Evolutionary conservation across 1,139 yeast species (phyloP).

Genomic region (Magnusiomyces clavatus): DNA sequence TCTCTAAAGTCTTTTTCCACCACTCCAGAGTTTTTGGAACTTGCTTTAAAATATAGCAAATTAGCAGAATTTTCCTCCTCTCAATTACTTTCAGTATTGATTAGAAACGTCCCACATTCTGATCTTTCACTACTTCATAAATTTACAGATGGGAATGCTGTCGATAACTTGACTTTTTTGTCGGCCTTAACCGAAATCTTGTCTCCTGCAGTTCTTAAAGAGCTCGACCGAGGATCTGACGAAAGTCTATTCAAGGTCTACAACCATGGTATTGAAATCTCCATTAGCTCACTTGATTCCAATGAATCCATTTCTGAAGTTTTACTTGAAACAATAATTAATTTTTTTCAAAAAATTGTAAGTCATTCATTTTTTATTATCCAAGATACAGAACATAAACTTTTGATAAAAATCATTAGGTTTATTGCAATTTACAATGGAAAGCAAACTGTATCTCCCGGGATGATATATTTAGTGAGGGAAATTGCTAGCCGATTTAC

Average conservation of each 20-base stretch:
- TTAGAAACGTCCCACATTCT: slow-evolving; percentile 8
- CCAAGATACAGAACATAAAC: not conserved
- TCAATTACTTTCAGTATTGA: slow-evolving; percentile 9
- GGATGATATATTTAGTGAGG: slow-evolving; percentile 1
- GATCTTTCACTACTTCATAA: slow-evolving; percentile 9
- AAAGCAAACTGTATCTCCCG: not conserved
- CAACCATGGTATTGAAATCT: not conserved
- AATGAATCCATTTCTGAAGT: slow-evolving; percentile 3
- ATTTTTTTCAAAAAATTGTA: slow-evolving; percentile 1
- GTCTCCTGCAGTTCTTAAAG: not conserved
- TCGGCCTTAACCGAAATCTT: slow-evolving; percentile 11
- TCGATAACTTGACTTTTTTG: slow-evolving; percentile 14
- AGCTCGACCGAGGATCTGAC: not conserved
- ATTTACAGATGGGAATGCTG: slow-evolving; percentile 9
- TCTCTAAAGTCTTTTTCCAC: not conserved
- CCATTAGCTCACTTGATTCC: slow-evolving; percentile 1
- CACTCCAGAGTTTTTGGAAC: slow-evolving; percentile 7
- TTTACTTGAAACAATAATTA: slow-evolving; percentile 1
- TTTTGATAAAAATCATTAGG: not conserved
- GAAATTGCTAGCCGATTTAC: slow-evolving; percentile 1
- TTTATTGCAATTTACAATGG: slow-evolving; percentile 5
- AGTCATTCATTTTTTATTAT: too few relatives aligned
- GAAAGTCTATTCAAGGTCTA: slow-evolving; percentile 1
- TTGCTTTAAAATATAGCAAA: slow-evolving; percentile 8
- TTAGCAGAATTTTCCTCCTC: slow-evolving; percentile 9